These are phyloP conservation scores for Trichoderma aggressivum DNA, from an alignment of 2,329 filamentous ascomycete genomes.

Conservation along the genomic window DNA sequence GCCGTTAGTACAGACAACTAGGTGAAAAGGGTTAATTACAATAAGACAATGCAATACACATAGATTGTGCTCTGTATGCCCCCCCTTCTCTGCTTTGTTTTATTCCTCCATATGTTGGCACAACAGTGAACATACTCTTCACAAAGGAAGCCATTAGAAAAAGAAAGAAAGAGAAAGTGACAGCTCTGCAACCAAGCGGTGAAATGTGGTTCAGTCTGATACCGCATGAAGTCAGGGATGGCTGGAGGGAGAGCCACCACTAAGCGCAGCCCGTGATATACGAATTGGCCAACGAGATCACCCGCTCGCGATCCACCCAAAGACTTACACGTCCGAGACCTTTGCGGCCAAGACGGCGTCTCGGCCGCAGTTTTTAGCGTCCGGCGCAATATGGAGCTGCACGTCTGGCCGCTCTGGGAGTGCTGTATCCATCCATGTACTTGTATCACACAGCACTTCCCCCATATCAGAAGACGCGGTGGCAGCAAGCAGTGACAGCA, in stretches of 20 bases:
- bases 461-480: not conserved
- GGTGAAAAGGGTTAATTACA: not conserved
- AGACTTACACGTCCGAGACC: not conserved
- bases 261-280: not conserved
- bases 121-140: not conserved
- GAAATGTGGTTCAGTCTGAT: not conserved
- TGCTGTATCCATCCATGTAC: not conserved
- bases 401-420: not conserved
- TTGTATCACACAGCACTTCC: not conserved
- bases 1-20: not conserved
- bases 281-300: conserved; percentile 9
- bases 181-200: not conserved
- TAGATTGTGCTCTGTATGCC: not conserved
- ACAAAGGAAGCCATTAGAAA: not conserved
- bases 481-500: not conserved
- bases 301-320: not conserved
- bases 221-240: conserved; percentile 1
- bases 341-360: not conserved
- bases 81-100: not conserved
- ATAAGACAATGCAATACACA: not conserved
- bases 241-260: not conserved
- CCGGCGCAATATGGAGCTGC: not conserved
- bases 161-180: not conserved
- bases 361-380: not conserved
- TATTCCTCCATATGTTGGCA: not conserved